phyloP scores from a whole-genome alignment of 2,329 filamentous ascomycete genomes.

The Fusarium vanettenii region DNA sequence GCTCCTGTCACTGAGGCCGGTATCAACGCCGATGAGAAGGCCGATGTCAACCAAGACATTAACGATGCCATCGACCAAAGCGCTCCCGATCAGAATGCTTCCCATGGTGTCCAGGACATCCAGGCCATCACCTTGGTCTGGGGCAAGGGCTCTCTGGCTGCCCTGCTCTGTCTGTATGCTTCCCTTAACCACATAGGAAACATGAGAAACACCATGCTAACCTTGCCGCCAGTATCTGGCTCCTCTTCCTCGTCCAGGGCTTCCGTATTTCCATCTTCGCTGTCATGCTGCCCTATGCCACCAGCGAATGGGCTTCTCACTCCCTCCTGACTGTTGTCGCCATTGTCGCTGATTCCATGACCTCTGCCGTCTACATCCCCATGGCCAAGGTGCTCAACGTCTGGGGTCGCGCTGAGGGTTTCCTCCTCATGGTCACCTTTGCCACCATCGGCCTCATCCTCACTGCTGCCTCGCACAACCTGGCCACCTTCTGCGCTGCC shows the following conservation, averaged over 20 bases:
- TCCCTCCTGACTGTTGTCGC: slow-evolving; percentile 65
- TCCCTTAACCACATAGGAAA: not conserved
- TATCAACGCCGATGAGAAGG: slow-evolving; percentile 18
- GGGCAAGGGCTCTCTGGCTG: slow-evolving; percentile 51
- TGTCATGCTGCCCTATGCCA: slow-evolving; percentile 59
- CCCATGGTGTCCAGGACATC: slow-evolving; percentile 55
- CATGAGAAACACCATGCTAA: slow-evolving; percentile 11
- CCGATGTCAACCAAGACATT: slow-evolving; percentile 11
- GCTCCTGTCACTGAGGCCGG: slow-evolving; percentile 4
- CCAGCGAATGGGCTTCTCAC: slow-evolving; percentile 63
- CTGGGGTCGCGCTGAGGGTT: slow-evolving; percentile 71
- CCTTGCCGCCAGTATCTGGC: slow-evolving; percentile 51
- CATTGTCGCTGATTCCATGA: slow-evolving; percentile 65
- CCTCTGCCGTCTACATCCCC: slow-evolving; percentile 70
- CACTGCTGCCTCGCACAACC: slow-evolving; percentile 66
- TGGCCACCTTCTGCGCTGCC: slow-evolving; percentile 62
- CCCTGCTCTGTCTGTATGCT: slow-evolving; percentile 48
- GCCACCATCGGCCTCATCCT: slow-evolving; percentile 65
- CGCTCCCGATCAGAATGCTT: slow-evolving; percentile 38
- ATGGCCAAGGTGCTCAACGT: slow-evolving; percentile 72
- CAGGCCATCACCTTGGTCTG: slow-evolving; percentile 56
- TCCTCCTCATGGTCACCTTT: slow-evolving; percentile 63
- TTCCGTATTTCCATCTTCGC: slow-evolving; percentile 57
- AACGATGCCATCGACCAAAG: slow-evolving; percentile 15
- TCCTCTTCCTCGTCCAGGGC: slow-evolving; percentile 63